Percentiles rank a stretch among this genome's conserved stretches.
Evolutionary conservation across 306 rosid species (phyloP).

Genomic region (Vigna mungo): DNA sequence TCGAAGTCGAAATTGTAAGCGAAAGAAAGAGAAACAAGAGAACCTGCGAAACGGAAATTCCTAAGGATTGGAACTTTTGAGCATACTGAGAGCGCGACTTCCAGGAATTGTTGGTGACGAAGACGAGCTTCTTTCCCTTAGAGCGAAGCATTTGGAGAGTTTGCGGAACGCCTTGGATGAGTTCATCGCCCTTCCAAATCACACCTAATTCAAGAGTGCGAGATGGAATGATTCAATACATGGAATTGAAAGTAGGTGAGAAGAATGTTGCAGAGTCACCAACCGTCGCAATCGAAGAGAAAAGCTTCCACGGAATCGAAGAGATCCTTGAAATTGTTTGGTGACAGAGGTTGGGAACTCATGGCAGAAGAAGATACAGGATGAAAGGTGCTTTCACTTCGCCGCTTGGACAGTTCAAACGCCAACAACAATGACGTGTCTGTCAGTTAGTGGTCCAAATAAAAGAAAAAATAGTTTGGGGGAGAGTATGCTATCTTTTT

Average conservation of each 20-base stretch:
- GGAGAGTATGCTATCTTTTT: no score
- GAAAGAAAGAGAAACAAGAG: neutral
- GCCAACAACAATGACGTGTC: no score
- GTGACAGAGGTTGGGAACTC: slow-evolving; percentile 51
- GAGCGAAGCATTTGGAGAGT: slow-evolving; percentile 84
- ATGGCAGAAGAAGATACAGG: neutral
- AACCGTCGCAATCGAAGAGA: slow-evolving; percentile 96
- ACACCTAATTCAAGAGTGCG: slow-evolving; percentile 54
- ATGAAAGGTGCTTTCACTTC: neutral
- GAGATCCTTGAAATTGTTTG: slow-evolving; percentile 52
- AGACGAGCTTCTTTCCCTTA: slow-evolving; percentile 85
- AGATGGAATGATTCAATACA: neutral
- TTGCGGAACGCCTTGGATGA: slow-evolving; percentile 73
- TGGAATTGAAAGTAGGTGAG: neutral
- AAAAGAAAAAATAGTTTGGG: no score
- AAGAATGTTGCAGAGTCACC: neutral
- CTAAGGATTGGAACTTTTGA: slow-evolving; percentile 77
- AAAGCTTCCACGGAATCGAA: slow-evolving; percentile 80
- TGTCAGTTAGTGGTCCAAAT: no score
- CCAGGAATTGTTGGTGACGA: slow-evolving; percentile 85
- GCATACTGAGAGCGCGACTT: slow-evolving; percentile 76
- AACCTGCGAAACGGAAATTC: slow-evolving; percentile 67
- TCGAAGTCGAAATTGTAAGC: neutral
- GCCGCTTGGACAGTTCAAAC: neutral
- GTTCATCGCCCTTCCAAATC: slow-evolving; percentile 86